phyloP scores from a whole-genome alignment of 2,329 filamentous ascomycete genomes.

The Fusarium zealandicum region DNA sequence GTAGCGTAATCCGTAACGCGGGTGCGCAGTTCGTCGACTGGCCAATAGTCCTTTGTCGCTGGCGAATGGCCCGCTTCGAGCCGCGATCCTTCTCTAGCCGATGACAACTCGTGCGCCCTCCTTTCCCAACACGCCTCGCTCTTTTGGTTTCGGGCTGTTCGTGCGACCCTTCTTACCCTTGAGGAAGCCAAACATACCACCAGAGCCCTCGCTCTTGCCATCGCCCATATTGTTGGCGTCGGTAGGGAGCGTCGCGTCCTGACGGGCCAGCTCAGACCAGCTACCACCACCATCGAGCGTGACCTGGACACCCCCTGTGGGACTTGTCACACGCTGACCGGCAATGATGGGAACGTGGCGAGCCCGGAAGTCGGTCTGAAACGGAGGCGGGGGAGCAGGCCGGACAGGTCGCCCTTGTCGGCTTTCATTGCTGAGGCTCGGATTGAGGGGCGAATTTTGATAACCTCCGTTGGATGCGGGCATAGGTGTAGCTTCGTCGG shows the following conservation, averaged over 20 bases:
- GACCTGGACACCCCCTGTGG: slow-evolving; percentile 86
- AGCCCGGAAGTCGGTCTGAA: slow-evolving; percentile 56
- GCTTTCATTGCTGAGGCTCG: slow-evolving; percentile 39
- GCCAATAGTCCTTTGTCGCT: slow-evolving; percentile 21
- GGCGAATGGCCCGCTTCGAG: slow-evolving; percentile 26
- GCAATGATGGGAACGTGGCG: slow-evolving; percentile 61
- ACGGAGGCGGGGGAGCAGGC: slow-evolving; percentile 53
- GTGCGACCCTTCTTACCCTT: slow-evolving; percentile 88
- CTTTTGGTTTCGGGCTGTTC: slow-evolving; percentile 91
- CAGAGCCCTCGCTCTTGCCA: slow-evolving; percentile 64
- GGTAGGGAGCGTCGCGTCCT: slow-evolving; percentile 76
- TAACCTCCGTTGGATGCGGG: slow-evolving; percentile 43
- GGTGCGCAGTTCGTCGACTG: slow-evolving; percentile 15
- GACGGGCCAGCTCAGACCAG: slow-evolving; percentile 89
- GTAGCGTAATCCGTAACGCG: slow-evolving; percentile 5
- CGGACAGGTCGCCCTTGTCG: slow-evolving; percentile 38
- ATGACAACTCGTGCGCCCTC: slow-evolving; percentile 89
- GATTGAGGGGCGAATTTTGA: slow-evolving; percentile 38
- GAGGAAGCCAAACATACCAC: slow-evolving; percentile 89
- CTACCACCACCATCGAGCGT: slow-evolving; percentile 88
- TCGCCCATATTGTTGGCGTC: slow-evolving; percentile 66
- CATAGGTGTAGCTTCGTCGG: slow-evolving; percentile 56
- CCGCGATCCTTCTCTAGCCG: slow-evolving; percentile 54
- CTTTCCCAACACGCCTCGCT: slow-evolving; percentile 91
- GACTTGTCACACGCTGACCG: slow-evolving; percentile 74